Percentiles rank a stretch among this genome's conserved stretches.
phyloP scores from a whole-genome alignment of 768 basidiomycete genomes.

The Xerocomus spinulosus region DNA sequence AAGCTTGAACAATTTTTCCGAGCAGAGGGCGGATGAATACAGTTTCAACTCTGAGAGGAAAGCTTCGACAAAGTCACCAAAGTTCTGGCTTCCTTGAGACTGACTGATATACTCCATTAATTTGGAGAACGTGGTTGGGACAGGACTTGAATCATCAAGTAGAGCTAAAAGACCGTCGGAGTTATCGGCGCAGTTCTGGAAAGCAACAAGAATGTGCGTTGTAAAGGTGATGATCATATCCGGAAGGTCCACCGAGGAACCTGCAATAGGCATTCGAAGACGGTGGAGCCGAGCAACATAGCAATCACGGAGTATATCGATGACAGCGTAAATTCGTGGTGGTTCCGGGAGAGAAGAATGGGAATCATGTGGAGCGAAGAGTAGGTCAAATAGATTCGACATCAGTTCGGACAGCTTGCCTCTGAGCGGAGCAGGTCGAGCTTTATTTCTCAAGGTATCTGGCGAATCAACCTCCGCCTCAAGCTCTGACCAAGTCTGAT shows the following conservation, averaged over 20 bases:
- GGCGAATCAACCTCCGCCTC: not conserved
- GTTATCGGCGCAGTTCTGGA: constrained; percentile 6
- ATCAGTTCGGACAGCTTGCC: constrained; percentile 20
- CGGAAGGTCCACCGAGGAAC: constrained; percentile 15
- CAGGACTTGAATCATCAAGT: constrained; percentile 27
- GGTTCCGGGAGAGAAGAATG: not conserved
- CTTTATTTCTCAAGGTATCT: not conserved
- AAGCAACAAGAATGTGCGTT: constrained; percentile 16
- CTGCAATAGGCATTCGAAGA: constrained; percentile 4
- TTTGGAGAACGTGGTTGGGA: constrained; percentile 29
- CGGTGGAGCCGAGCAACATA: constrained; percentile 16
- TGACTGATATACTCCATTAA: constrained; percentile 23
- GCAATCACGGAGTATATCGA: constrained; percentile 28
- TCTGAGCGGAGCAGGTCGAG: constrained; percentile 7
- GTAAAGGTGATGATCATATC: constrained; percentile 24
- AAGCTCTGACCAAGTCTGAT: not conserved
- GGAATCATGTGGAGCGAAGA: constrained; percentile 7
- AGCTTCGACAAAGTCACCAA: constrained; percentile 13
- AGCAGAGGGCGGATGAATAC: constrained; percentile 30
- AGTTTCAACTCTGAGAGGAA: constrained; percentile 24
- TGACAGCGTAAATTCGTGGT: constrained; percentile 9
- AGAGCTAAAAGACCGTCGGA: constrained; percentile 18
- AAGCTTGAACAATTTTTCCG: constrained; percentile 34
- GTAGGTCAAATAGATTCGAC: constrained; percentile 20
- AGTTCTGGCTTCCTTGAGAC: constrained; percentile 6